phyloP scores from a whole-genome alignment of 1,139 yeast species.

The Saccharomyces hybrid region DNA sequence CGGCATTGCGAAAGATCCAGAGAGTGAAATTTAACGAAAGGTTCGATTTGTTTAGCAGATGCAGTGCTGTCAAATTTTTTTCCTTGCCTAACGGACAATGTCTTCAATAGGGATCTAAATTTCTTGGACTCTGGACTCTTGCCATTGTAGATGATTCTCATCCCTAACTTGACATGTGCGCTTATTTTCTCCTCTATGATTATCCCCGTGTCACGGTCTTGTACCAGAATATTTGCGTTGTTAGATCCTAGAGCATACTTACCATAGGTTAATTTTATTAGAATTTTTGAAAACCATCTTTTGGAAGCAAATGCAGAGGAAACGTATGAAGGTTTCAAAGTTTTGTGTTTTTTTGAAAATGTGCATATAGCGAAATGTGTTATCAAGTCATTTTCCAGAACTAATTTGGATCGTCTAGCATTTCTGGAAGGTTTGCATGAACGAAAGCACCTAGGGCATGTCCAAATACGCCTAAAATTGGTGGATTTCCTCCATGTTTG shows the following conservation, averaged over 20 bases:
- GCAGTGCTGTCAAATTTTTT: constrained; percentile 64
- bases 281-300: constrained; percentile 78
- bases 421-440: constrained; percentile 46
- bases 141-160: constrained; percentile 74
- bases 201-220: constrained; percentile 81
- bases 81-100: constrained; percentile 75
- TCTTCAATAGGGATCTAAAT: constrained; percentile 50
- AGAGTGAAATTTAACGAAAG: constrained; percentile 76
- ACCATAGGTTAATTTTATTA: constrained; percentile 83
- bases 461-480: constrained; percentile 27
- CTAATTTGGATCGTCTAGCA: constrained; percentile 36
- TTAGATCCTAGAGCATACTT: constrained; percentile 80
- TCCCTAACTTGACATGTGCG: constrained; percentile 79
- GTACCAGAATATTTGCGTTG: constrained; percentile 89
- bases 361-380: constrained; percentile 87
- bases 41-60: constrained; percentile 58
- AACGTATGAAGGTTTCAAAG: constrained; percentile 63
- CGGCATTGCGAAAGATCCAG: constrained; percentile 67
- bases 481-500: constrained; percentile 43
- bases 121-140: constrained; percentile 49
- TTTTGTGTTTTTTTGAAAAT: constrained; percentile 58
- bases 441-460: constrained; percentile 71
- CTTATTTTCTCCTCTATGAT: constrained; percentile 90
- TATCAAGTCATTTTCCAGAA: constrained; percentile 48
- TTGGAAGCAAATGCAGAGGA: constrained; percentile 77